phyloP scores from a whole-genome alignment of 106 monocot species.

The Allium cepa region DNA sequence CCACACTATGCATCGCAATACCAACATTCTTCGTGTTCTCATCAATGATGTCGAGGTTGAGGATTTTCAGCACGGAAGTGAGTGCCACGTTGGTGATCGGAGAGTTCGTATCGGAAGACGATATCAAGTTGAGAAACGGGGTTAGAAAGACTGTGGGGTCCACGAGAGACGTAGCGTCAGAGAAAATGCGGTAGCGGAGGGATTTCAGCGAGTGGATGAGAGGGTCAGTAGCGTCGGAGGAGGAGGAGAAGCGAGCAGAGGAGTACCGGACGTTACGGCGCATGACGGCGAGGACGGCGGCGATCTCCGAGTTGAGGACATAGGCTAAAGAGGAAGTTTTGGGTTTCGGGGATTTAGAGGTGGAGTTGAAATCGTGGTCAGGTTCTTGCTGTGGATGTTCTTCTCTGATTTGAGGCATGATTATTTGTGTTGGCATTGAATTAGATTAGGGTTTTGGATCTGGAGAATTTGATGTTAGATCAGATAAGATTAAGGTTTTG shows the following conservation, averaged over 20 bases:
- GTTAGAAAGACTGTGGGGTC: slow-evolving; percentile 57
- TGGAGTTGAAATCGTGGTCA: too few relatives aligned
- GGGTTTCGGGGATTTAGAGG: too few relatives aligned
- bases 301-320: slow-evolving; percentile 64
- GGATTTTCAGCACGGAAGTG: slow-evolving; percentile 63
- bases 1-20: slow-evolving; percentile 33
- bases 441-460: too few relatives aligned
- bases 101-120: slow-evolving; percentile 79
- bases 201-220: slow-evolving; percentile 72
- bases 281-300: slow-evolving; percentile 82
- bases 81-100: slow-evolving; percentile 81
- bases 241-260: slow-evolving; percentile 40
- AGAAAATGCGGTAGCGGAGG: slow-evolving; percentile 56
- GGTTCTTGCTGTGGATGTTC: too few relatives aligned
- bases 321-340: slow-evolving; percentile 12
- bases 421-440: too few relatives aligned
- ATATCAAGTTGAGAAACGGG: slow-evolving; percentile 76
- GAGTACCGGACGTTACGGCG: slow-evolving; percentile 76
- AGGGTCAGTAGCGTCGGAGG: slow-evolving; percentile 49
- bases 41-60: slow-evolving; percentile 46
- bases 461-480: too few relatives aligned
- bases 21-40: slow-evolving; percentile 14
- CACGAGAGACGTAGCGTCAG: slow-evolving; percentile 26
- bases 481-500: too few relatives aligned
- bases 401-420: too few relatives aligned